These are phyloP conservation scores for Castanospermum australe DNA, from an alignment of 306 rosid genomes.

Conservation along the genomic window DNA sequence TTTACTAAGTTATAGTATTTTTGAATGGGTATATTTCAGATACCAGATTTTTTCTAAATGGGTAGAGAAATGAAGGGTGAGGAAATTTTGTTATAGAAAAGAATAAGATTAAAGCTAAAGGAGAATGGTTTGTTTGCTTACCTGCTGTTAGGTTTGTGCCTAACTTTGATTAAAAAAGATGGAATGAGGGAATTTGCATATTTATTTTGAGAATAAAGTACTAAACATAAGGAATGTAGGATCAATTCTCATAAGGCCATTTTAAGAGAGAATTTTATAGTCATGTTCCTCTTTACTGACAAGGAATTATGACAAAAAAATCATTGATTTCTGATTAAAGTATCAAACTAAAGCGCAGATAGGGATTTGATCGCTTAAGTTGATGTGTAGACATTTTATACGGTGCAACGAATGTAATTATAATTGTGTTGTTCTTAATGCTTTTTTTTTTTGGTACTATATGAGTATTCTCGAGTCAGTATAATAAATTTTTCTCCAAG, in stretches of 20 bases:
- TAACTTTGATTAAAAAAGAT: conserved; percentile 37
- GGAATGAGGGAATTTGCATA: conserved; percentile 28
- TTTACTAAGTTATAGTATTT: conserved; percentile 9
- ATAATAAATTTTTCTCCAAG: too few species aligned
- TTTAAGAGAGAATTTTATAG: conserved; percentile 13
- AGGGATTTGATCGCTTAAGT: background rate
- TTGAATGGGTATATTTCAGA: background rate
- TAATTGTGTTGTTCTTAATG: background rate
- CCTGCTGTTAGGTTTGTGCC: conserved; percentile 41
- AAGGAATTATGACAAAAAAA: background rate
- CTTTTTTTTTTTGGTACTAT: too few species aligned
- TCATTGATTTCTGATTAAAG: background rate
- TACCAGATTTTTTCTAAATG: conserved; percentile 25
- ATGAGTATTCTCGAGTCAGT: too few species aligned
- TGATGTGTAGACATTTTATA: background rate
- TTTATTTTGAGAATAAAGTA: conserved; percentile 50
- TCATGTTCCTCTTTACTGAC: conserved; percentile 9
- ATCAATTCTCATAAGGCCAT: conserved; percentile 40
- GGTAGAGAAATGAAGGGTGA: background rate
- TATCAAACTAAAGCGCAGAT: background rate
- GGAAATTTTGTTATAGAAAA: conserved; percentile 17
- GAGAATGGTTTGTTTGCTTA: conserved; percentile 28
- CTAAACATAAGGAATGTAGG: conserved; percentile 51
- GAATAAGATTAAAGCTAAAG: conserved; percentile 29
- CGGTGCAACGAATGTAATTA: background rate